A percentile compares a stretch with the other conserved stretches of the same genome.
Evolutionary conservation across 2,329 filamentous ascomycete genomes (phyloP).

Genomic region (Aquanectria penicillioides): DNA sequence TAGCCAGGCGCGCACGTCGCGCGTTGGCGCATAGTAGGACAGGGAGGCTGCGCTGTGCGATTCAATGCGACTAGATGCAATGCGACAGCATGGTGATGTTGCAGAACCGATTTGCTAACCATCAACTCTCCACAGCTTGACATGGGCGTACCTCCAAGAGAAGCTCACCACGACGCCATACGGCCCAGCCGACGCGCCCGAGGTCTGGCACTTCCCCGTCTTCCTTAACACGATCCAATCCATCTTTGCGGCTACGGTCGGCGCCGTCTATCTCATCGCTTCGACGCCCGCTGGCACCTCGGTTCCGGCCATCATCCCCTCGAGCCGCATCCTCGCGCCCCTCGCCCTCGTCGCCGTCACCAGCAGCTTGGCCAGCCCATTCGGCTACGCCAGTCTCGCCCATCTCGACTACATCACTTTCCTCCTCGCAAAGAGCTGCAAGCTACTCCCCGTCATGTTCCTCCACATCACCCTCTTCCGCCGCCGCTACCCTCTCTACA

Average conservation of each 20-base stretch:
- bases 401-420: conserved; percentile 99
- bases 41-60: background rate
- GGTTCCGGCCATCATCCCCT: conserved; percentile 79
- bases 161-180: conserved; percentile 95
- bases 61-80: too few species aligned
- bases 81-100: too few species aligned
- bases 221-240: conserved; percentile 98
- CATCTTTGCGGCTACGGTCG: conserved; percentile 83
- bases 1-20: background rate
- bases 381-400: conserved; percentile 90
- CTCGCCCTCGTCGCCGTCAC: conserved; percentile 88
- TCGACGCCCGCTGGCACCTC: conserved; percentile 61
- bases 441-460: conserved; percentile 98
- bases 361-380: conserved; percentile 89
- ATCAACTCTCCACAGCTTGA: conserved; percentile 69
- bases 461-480: conserved; percentile 93
- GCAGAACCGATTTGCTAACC: too few species aligned
- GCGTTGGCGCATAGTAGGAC: background rate
- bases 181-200: conserved; percentile 68
- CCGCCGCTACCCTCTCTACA: conserved; percentile 90
- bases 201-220: conserved; percentile 92
- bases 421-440: conserved; percentile 97
- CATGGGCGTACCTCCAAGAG: conserved; percentile 97
- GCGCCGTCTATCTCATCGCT: conserved; percentile 80
- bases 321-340: conserved; percentile 76